phyloP scores from a whole-genome alignment of 192 early-diverging fungal genomes.

The Rhizoclosmatium globosum region DNA sequence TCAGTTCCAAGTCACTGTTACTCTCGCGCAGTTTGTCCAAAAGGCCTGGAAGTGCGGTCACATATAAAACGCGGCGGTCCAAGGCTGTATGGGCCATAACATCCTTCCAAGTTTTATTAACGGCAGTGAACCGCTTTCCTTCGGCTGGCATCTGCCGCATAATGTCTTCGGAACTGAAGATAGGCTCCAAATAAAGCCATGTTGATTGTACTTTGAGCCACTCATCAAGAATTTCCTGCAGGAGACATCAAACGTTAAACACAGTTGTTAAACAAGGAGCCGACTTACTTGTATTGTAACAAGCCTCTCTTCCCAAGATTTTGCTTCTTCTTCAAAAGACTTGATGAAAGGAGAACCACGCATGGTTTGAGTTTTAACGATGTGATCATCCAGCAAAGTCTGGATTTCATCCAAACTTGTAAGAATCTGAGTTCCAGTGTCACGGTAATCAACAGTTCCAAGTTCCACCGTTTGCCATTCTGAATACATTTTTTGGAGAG shows the following conservation, averaged over 20 bases:
- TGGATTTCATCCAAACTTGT: conserved; percentile 63
- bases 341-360: conserved; percentile 69
- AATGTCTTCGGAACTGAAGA: conserved; percentile 70
- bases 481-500: conserved; percentile 68
- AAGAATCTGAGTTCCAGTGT: conserved; percentile 69
- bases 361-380: conserved; percentile 73
- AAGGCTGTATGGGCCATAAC: conserved; percentile 59
- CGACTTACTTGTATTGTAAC: conserved; percentile 56
- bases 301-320: conserved; percentile 59
- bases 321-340: conserved; percentile 66
- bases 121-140: conserved; percentile 64
- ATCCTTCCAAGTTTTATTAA: conserved; percentile 72
- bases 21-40: conserved; percentile 58
- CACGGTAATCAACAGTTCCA: conserved; percentile 62
- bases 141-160: conserved; percentile 72
- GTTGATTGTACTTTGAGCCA: conserved; percentile 71
- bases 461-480: conserved; percentile 69
- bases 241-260: too few relatives aligned
- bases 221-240: conserved; percentile 65
- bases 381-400: conserved; percentile 69
- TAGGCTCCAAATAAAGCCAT: conserved; percentile 70
- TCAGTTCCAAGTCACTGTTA: conserved; percentile 67
- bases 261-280: conserved; percentile 5
- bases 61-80: conserved; percentile 59
- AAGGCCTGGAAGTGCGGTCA: conserved; percentile 63